These are phyloP conservation scores for Mycena venus DNA, from an alignment of 768 basidiomycete genomes.

Conservation along the genomic window DNA sequence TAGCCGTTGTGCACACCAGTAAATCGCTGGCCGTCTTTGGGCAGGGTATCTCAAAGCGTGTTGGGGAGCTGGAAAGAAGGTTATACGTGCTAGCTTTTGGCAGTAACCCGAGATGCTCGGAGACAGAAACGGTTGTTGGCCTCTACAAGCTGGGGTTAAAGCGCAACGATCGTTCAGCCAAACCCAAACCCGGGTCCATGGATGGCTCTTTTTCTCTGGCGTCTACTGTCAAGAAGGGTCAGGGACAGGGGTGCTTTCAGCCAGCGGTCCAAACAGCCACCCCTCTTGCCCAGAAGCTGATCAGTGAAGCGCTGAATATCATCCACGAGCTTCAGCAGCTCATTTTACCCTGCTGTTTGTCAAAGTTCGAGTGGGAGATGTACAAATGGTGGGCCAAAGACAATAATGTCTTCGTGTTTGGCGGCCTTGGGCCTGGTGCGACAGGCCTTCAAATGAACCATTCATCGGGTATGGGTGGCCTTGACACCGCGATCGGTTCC, in stretches of 20 bases:
- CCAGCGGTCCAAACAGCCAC: background rate
- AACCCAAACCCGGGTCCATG: background rate
- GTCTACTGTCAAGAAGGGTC: background rate
- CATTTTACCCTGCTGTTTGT: constrained; percentile 5
- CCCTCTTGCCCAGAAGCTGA: background rate
- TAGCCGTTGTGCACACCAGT: background rate
- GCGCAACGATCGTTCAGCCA: background rate
- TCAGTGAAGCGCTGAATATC: background rate
- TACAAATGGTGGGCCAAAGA: no score
- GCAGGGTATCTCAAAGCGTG: background rate
- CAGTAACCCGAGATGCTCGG: background rate
- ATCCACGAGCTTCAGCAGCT: constrained; percentile 11
- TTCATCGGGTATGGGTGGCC: background rate
- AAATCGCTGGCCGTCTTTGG: background rate
- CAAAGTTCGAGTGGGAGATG: background rate
- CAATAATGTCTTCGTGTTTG: constrained; percentile 8
- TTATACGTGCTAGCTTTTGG: background rate
- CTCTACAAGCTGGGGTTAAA: background rate
- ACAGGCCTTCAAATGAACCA: background rate
- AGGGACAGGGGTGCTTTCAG: background rate
- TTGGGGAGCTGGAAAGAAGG: background rate
- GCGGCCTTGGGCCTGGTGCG: background rate
- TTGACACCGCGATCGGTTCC: background rate
- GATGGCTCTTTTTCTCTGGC: background rate
- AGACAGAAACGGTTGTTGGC: background rate